A percentile compares a stretch with the other conserved stretches of the same genome.
These are phyloP conservation scores for Hypericum androsaemum DNA, from an alignment of 345 rosid species.

Conservation along the genomic window DNA sequence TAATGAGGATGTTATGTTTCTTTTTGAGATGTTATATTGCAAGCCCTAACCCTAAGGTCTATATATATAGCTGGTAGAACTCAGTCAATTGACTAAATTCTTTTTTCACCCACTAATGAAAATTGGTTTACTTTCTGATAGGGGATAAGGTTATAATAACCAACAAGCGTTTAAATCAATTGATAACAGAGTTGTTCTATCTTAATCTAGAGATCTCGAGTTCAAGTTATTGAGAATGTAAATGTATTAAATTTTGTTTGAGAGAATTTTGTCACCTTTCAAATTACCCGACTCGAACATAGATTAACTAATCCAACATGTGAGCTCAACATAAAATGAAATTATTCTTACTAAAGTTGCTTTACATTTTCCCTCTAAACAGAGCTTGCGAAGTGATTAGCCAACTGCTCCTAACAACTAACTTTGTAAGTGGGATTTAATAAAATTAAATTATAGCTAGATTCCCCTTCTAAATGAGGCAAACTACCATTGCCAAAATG, in stretches of 20 bases:
- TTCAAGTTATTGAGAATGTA: no score
- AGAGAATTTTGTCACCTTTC: no score
- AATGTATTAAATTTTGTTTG: no score
- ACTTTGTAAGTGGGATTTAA: constrained; percentile 10
- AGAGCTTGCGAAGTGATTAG: constrained; percentile 27
- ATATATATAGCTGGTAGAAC: constrained; percentile 29
- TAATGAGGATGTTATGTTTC: constrained; percentile 4
- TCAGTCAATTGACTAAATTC: constrained; percentile 1
- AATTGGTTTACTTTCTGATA: no score
- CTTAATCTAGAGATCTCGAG: no score
- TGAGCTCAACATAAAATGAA: no score
- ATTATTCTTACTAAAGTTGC: no score
- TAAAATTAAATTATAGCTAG: not conserved
- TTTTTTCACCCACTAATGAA: not conserved
- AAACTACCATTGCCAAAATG: constrained; percentile 23
- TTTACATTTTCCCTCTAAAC: constrained; percentile 9
- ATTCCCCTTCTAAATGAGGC: constrained; percentile 4
- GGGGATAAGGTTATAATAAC: no score
- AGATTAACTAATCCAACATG: no score
- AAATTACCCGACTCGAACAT: no score
- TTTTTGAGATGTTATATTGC: constrained; percentile 6
- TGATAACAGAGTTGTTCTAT: no score
- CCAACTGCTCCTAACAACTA: constrained; percentile 30
- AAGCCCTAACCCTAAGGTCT: constrained; percentile 48
- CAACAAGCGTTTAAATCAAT: no score